Evolutionary conservation across 202 grass and related monocot species (phyloP), one percentile per base, ranked within the genome.

Genomic region (Setaria italica): DNA sequence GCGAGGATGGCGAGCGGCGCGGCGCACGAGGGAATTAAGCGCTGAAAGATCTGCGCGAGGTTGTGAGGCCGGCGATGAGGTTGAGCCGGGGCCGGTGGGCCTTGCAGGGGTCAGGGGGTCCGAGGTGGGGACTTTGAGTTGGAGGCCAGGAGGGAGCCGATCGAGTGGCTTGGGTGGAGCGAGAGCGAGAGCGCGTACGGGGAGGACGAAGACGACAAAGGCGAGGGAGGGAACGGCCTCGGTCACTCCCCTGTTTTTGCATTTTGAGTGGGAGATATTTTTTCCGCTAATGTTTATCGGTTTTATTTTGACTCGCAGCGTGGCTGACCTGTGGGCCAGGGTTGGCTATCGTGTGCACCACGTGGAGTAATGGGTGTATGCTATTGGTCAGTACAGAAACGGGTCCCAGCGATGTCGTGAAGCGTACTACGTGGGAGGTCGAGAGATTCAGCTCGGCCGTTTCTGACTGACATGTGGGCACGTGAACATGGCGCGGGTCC

Each of bases 1-100:
- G 65, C 39, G 59, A 48, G 58, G 33, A 70, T 39, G 74, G 25
- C 49, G 33, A 70, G 46, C 68, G 53, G 45, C 72, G 78, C 49
- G 53, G 83, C 50, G 79, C 84, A 83, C 84, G 88, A 87, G 84
- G 74, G 50, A 60, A 73, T 90, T 74, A 20, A 58, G 67, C 64
- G 30, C 3, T 2, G 37, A 48, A 70, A 84, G 81, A 85, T 84
- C 82, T 85, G 70, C 54, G 55, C 2, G 42, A 7, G 46, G 45
- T 25, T 50, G 70, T 75, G 85, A 81, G 65, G 88, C 39, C 9
- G 67, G 51, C 12, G 19, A 74, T 37, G 37, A 78, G 56, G n/a
- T 16, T 62, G 20, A 58, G 79, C 35, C 9, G 17, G 43, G 51
- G 42, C 20, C 33, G 16, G 62, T 29, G 79, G 84, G 74, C 33